A percentile compares a stretch with the other conserved stretches of the same genome.
These are phyloP conservation scores for Asterophora lycoperdoides DNA, from an alignment of 768 basidiomycete genomes.

Conservation along the genomic window DNA sequence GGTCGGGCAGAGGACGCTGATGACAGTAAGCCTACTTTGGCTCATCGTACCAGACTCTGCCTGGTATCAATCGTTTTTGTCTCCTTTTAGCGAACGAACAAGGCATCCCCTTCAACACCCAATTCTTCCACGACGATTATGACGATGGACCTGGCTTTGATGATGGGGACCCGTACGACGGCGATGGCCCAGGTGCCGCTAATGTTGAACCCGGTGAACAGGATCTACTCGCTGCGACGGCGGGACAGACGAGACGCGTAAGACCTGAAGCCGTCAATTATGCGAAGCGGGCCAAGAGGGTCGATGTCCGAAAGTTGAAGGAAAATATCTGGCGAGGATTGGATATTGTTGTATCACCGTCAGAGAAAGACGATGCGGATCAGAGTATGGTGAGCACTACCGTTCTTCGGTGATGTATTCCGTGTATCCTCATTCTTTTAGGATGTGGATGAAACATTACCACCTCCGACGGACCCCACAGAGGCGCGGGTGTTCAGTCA, in stretches of 20 bases:
- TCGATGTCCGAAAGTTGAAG: constrained; percentile 94
- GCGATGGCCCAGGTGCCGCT: constrained; percentile 35
- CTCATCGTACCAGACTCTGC: background rate
- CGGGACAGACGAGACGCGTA: constrained; percentile 70
- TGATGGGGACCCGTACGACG: constrained; percentile 47
- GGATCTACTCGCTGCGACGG: constrained; percentile 81
- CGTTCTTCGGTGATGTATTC: background rate
- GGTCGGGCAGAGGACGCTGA: constrained; percentile 51
- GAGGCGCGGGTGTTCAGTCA: constrained; percentile 70
- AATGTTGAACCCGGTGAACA: constrained; percentile 71
- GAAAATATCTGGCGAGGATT: constrained; percentile 97
- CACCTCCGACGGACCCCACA: constrained; percentile 52
- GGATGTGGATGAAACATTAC: constrained; percentile 49
- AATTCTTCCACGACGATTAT: constrained; percentile 93
- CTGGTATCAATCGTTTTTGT: background rate
- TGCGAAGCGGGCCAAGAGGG: constrained; percentile 91
- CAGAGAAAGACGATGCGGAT: constrained; percentile 38
- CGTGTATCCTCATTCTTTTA: constrained; percentile 20
- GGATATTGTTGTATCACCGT: constrained; percentile 60
- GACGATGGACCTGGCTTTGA: constrained; percentile 78
- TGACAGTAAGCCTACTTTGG: constrained; percentile 49
- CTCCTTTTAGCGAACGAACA: constrained; percentile 32
- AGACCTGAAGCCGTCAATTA: constrained; percentile 90
- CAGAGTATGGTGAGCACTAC: constrained; percentile 46
- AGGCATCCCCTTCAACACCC: constrained; percentile 84